phyloP scores from a whole-genome alignment of 805 yeast genomes.

The Schwanniomyces pseudopolymorphus region DNA sequence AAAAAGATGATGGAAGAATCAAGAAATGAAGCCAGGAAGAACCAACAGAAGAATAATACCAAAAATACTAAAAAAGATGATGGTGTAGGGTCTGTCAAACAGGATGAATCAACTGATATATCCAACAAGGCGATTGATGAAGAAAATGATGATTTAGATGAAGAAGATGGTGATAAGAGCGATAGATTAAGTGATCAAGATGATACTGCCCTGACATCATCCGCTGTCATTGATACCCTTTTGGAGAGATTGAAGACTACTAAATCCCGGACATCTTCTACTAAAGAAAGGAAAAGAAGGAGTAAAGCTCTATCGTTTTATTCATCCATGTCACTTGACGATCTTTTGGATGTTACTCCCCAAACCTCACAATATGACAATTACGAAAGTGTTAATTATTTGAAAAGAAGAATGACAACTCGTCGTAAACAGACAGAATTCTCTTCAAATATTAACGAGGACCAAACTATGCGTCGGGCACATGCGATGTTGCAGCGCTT shows the following conservation, averaged over 20 bases:
- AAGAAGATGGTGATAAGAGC: slow-evolving; percentile 10
- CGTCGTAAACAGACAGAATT: slow-evolving; percentile 20
- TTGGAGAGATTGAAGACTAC: slow-evolving; percentile 32
- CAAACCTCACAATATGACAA: slow-evolving; percentile 9
- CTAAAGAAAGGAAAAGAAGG: slow-evolving; percentile 22
- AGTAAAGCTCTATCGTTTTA: slow-evolving; percentile 35
- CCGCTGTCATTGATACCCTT: slow-evolving; percentile 31
- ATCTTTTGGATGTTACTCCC: slow-evolving; percentile 8
- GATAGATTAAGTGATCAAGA: slow-evolving; percentile 1
- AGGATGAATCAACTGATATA: slow-evolving; percentile 5
- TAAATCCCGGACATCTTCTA: slow-evolving; percentile 9
- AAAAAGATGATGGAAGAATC: slow-evolving; percentile 33
- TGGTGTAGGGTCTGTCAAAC: slow-evolving; percentile 1
- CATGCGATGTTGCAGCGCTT: slow-evolving; percentile 40
- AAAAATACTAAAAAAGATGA: neutral
- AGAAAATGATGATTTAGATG: slow-evolving; percentile 12
- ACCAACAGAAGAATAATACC: neutral
- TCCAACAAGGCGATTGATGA: slow-evolving; percentile 7
- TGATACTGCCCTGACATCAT: slow-evolving; percentile 6
- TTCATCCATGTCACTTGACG: slow-evolving; percentile 26
- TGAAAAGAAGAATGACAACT: slow-evolving; percentile 38
- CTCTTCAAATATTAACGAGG: slow-evolving; percentile 10
- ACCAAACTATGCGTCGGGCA: slow-evolving; percentile 35
- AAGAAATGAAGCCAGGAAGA: slow-evolving; percentile 5
- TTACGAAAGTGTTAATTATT: slow-evolving; percentile 39